Evolutionary conservation across 805 yeast genomes (phyloP), one percentile per base, ranked within the genome.

Genomic region (Barnettozyma botsteinii): DNA sequence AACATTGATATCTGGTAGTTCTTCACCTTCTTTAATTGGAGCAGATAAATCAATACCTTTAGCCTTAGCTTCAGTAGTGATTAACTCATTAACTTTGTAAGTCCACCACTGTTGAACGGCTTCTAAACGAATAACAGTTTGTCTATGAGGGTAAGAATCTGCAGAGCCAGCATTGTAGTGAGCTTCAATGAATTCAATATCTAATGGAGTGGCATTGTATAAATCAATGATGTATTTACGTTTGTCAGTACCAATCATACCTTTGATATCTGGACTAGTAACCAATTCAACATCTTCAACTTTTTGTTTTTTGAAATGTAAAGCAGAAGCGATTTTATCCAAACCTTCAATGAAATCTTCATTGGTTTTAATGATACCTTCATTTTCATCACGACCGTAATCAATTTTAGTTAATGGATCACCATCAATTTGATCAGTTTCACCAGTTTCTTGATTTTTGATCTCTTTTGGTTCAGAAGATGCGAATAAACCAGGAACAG

Each of bases 41-140:
- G 43, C 53, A 20, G 37, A 8, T 21, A 53, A 30, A 37, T 56
- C 60, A 29, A 53, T 41, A 14, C 54, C 53, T 32, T 62, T 42
- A 34, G 47, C 43, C 36, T 53, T 46, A 15, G 65, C 64, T 42
- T 64, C 67, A n/a, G 62, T 64, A 28, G 51, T 56, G 19, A 55
- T 42, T 17, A 52, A 40, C 9, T 40, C 78, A 31, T 78, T 66
- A 3, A 83, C 72, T 56, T 81, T 77, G 43, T 77, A 62, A 55
- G 75, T 75, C 81, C 93, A 86, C 96, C 96, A 91, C 52, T 80
- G 85, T 50, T 81, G 91, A 35, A 91, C 77, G 14, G 96, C 93
- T 64, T 91, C 98, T 48, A 79, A 79, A 65, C 98, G 80, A 33
- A 91, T 55, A 20, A 84, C 73, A 12, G 84, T 70, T 62, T 87